Conservation (phyloP, 2,329 filamentous ascomycete species). For the Nakataea oryzae region DNA sequence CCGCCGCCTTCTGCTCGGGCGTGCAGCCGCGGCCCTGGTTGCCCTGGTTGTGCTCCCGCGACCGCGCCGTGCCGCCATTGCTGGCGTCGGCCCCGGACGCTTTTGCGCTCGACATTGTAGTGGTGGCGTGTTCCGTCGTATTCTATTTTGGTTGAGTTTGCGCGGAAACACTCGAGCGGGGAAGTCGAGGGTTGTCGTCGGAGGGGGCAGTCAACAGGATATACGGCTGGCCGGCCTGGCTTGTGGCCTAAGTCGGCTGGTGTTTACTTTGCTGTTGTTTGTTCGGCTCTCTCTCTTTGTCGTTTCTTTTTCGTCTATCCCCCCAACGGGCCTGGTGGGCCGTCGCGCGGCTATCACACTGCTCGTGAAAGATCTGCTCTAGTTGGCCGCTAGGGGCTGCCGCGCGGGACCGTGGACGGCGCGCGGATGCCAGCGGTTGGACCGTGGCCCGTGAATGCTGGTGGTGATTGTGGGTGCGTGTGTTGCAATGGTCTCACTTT, state of each 20-base stretch:
- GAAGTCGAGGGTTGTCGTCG: background rate
- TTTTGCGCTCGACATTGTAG: constrained; percentile 35
- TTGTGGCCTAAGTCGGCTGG: background rate
- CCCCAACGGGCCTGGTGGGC: too few relatives aligned
- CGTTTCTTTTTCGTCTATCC: background rate
- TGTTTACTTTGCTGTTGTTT: background rate
- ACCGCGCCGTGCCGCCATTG: constrained; percentile 27
- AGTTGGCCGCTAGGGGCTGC: background rate
- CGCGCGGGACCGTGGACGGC: background rate
- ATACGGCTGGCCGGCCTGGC: background rate
- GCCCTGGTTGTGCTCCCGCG: constrained; percentile 64
- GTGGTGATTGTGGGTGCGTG: background rate
- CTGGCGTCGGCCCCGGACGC: constrained; percentile 42
- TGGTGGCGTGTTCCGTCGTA: background rate
- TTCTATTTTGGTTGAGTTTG: background rate
- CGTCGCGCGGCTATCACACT: background rate
- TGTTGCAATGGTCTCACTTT: background rate
- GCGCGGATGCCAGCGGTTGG: background rate
- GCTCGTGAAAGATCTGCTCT: background rate
- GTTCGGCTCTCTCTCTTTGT: background rate
- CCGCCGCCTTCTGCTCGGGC: constrained; percentile 80
- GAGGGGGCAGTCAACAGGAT: background rate
- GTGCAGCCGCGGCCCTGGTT: constrained; percentile 73
- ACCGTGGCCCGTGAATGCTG: background rate
- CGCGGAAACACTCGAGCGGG: background rate